Evolutionary conservation across 176 grass and related monocot species (phyloP).

Genomic region (Puccinellia tenuiflora): DNA sequence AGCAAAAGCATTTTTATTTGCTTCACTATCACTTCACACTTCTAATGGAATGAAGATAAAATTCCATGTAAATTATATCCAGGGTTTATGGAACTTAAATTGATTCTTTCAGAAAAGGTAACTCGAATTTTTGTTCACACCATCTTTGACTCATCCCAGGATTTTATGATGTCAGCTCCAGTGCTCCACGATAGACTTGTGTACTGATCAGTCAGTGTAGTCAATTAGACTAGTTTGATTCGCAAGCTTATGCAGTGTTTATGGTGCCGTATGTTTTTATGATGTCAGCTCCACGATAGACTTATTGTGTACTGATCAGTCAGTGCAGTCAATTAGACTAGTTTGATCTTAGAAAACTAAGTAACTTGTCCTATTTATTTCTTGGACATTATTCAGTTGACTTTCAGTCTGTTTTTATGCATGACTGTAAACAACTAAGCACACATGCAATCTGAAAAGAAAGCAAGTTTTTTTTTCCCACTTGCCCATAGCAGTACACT

Average conservation of each 20-base stretch:
- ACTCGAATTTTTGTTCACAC: background rate
- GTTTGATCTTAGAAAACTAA: background rate
- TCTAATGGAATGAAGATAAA: conserved; percentile 11
- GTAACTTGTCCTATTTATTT: conserved; percentile 1
- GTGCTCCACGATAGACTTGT: background rate
- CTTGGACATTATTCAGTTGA: conserved; percentile 6
- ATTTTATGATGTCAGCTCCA: background rate
- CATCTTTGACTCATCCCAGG: background rate
- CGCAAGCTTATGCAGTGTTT: background rate
- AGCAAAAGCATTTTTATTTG: background rate
- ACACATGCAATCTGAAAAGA: background rate
- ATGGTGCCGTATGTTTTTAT: background rate
- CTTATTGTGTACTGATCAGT: background rate
- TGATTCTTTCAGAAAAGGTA: background rate
- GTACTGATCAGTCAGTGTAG: background rate
- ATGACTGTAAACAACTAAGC: background rate
- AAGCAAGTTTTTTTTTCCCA: background rate
- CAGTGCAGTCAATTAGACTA: background rate
- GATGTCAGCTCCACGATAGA: background rate
- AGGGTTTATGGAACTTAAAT: background rate
- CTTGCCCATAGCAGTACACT: background rate
- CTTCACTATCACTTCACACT: background rate
- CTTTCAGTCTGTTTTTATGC: background rate
- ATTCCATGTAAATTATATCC: background rate
- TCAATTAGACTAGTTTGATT: too few relatives aligned